A percentile compares a stretch with the other conserved stretches of the same genome.
Evolutionary conservation across 2,329 filamentous ascomycete species (phyloP).

Genomic region (Cytospora paraplurivora): DNA sequence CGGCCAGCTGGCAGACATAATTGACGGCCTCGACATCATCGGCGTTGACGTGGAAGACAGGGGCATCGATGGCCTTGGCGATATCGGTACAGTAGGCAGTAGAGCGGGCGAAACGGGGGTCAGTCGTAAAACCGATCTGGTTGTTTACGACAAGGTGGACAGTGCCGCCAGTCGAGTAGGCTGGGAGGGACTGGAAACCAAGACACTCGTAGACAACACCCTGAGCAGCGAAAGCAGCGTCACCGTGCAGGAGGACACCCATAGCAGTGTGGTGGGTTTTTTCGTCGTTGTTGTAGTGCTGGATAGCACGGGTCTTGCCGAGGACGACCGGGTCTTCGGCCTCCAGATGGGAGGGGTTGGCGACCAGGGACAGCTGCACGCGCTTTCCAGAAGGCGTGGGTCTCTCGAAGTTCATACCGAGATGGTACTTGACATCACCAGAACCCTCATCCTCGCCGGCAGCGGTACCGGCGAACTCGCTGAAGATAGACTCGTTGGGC

Average conservation of each 20-base stretch:
- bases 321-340: constrained; percentile 97
- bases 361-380: constrained; percentile 97
- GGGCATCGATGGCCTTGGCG: constrained; percentile 96
- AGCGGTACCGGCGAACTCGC: constrained; percentile 87
- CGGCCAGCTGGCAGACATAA: constrained; percentile 94
- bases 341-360: constrained; percentile 97
- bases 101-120: constrained; percentile 94
- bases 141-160: constrained; percentile 99
- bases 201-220: constrained; percentile 98
- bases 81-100: constrained; percentile 99
- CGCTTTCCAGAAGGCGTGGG: constrained; percentile 98
- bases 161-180: constrained; percentile 95
- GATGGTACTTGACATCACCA: constrained; percentile 98
- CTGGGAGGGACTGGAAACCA: constrained; percentile 93
- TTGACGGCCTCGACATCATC: constrained; percentile 98
- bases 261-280: constrained; percentile 85
- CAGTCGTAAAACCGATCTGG: constrained; percentile 99
- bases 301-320: constrained; percentile 95
- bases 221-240: constrained; percentile 94
- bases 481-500: constrained; percentile 99
- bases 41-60: constrained; percentile 98
- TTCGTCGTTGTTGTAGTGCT: constrained; percentile 99
- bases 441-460: constrained; percentile 94
- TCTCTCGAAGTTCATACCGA: constrained; percentile 99
- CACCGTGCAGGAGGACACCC: constrained; percentile 94